Base-by-base conservation (phyloP, 2,329 filamentous ascomycete genomes). In the Clonostachys sp. region DNA sequence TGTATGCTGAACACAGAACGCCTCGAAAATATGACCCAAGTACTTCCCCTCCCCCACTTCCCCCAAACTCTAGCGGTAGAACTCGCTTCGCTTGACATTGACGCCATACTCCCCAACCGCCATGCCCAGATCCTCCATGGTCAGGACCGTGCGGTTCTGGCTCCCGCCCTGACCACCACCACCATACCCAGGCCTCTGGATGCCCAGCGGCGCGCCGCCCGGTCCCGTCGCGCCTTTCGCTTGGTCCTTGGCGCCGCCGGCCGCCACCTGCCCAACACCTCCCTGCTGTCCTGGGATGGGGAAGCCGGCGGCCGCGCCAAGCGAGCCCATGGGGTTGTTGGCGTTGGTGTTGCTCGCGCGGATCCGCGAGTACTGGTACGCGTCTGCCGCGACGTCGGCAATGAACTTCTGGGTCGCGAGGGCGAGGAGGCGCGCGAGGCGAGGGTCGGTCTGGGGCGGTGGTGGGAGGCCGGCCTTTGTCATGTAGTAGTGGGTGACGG, bases 331-430 rank as follows among this genome's bases (percentile, higher is more conserved):
- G 1, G 90, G 88, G 67, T 96, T 96, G 64, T 91, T 95, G 12
- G 86, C 85, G 53, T 88, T 91, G 24, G 80, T 84, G 49, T 86
- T 91, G 18, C 89, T 92, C n/a, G 89, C 89, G 39, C 94, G 86
- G 61, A 99, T 97, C 46, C 92, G 89, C 51, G 87, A 91, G 76
- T 96, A 97, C 70, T 99, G 94, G 67, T 99, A 99, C 4, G 94
- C 91, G 66, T 99, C 94, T 48, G 94, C 91, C 2, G 94, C 94
- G 55, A 99, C 90, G 66, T 99, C 94, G 50, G 94, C 91, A 59
- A 99, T 89, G 75, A 99, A 99, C 65, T 99, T 99, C 64, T 99
- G 94, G 0, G 94, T 96, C n/a, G 94, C 94, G 9, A 99, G 87
- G 3, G 94, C 92, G 41, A 99, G 86, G 4, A 99, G 86, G 43